phyloP scores from a whole-genome alignment of 148 eudicot species.

The Rheum nobile region DNA sequence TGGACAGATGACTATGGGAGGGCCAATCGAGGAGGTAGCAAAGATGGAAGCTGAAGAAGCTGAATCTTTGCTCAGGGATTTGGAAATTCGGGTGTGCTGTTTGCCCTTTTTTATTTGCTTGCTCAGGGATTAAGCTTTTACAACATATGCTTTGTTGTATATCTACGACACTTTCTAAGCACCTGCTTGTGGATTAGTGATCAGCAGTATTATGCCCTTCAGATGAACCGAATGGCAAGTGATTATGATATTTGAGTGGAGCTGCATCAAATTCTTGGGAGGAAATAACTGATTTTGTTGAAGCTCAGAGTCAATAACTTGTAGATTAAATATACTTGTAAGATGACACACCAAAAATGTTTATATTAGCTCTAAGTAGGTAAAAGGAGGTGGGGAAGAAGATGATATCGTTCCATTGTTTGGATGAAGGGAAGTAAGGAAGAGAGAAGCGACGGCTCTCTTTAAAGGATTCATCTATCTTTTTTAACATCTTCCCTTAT shows the following conservation, averaged over 20 bases:
- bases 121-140: background rate
- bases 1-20: constrained; percentile 31
- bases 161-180: background rate
- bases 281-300: background rate
- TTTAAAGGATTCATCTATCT: background rate
- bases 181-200: background rate
- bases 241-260: background rate
- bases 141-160: background rate
- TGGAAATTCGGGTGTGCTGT: constrained; percentile 50
- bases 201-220: background rate
- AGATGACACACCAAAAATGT: background rate
- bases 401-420: background rate
- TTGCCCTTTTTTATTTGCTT: background rate
- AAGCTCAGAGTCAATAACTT: background rate
- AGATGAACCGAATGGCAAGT: background rate
- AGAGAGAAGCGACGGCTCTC: background rate
- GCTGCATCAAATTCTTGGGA: background rate
- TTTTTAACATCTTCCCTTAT: background rate
- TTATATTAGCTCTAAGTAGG: background rate
- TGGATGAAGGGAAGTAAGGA: background rate
- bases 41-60: constrained; percentile 67
- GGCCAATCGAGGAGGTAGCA: constrained; percentile 88
- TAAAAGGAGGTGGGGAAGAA: background rate
- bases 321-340: background rate
- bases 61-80: constrained; percentile 52